Percentiles rank a stretch among this genome's conserved stretches.
Evolutionary conservation across 2,329 filamentous ascomycete species (phyloP).

Genomic region (Neophaeococcomyces aloes): DNA sequence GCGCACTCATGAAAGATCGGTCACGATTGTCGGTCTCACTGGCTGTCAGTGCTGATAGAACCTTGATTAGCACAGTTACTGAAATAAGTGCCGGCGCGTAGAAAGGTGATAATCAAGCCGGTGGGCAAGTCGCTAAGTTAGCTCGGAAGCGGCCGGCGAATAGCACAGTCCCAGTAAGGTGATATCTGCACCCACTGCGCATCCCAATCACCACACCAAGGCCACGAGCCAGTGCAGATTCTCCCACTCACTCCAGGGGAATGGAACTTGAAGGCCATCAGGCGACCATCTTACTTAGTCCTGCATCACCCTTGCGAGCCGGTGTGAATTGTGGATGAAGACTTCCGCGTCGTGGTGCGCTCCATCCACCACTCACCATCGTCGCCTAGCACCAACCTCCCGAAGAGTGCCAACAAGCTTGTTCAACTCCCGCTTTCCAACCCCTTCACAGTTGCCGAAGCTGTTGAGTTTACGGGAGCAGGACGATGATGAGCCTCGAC

Average conservation of each 20-base stretch:
- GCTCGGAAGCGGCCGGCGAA: neutral
- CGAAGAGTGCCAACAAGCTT: neutral
- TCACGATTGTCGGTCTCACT: too few species aligned
- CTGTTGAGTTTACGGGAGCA: neutral
- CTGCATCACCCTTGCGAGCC: neutral
- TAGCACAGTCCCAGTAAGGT: neutral
- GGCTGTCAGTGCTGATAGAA: too few species aligned
- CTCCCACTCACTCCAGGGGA: neutral
- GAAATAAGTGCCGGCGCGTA: constrained; percentile 7
- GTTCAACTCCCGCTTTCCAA: neutral
- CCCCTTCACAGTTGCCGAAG: too few species aligned
- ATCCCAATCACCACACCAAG: constrained; percentile 1
- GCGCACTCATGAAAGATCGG: too few species aligned
- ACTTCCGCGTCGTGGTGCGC: constrained; percentile 1
- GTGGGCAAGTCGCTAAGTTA: constrained; percentile 2
- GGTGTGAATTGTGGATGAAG: constrained; percentile 4
- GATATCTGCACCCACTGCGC: constrained; percentile 2
- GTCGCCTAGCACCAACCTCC: neutral
- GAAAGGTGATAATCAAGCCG: neutral
- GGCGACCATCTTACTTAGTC: neutral
- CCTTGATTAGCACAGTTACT: too few species aligned
- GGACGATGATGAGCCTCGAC: too few species aligned
- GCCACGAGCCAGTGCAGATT: neutral
- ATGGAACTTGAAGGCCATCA: neutral
- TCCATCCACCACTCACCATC: neutral